Evolutionary conservation across 345 rosid genomes (phyloP).

Genomic region (Citrus trifoliata): DNA sequence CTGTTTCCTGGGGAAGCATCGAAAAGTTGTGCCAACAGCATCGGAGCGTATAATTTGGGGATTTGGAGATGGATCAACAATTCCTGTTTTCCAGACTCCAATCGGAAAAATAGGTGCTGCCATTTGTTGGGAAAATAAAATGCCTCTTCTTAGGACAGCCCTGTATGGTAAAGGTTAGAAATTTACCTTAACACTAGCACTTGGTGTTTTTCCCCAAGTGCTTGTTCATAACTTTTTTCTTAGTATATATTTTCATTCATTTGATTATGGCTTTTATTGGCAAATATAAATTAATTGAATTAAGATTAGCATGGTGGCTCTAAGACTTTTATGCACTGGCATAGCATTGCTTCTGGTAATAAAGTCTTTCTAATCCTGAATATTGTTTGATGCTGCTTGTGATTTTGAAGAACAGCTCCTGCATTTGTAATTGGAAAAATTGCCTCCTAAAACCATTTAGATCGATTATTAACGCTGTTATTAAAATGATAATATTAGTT

Average conservation of each 20-base stretch:
- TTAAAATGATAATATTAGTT: no score
- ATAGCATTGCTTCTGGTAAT: not conserved
- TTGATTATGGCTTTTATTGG: not conserved
- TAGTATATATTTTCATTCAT: not conserved
- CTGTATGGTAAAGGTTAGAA: slow-evolving; percentile 84
- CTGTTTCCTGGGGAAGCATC: slow-evolving; percentile 77
- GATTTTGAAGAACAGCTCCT: not conserved
- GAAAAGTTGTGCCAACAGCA: slow-evolving; percentile 90
- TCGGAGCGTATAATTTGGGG: slow-evolving; percentile 94
- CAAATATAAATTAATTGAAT: no score
- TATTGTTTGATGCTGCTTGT: not conserved
- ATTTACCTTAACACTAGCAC: not conserved
- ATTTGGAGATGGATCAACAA: slow-evolving; percentile 89
- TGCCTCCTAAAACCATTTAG: not conserved
- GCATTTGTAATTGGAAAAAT: no score
- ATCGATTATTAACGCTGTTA: not conserved
- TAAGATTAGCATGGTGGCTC: no score
- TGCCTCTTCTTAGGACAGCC: slow-evolving; percentile 93
- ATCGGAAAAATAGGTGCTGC: slow-evolving; percentile 90
- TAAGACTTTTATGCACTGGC: not conserved
- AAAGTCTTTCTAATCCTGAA: not conserved
- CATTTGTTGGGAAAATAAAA: slow-evolving; percentile 91
- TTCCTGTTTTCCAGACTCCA: slow-evolving; percentile 78
- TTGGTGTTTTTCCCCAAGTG: not conserved
- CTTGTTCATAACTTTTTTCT: not conserved